Percentiles rank a stretch among this genome's conserved stretches.
Conservation (phyloP, 2,329 filamentous ascomycete genomes). For the Macroventuria anomochaeta region DNA sequence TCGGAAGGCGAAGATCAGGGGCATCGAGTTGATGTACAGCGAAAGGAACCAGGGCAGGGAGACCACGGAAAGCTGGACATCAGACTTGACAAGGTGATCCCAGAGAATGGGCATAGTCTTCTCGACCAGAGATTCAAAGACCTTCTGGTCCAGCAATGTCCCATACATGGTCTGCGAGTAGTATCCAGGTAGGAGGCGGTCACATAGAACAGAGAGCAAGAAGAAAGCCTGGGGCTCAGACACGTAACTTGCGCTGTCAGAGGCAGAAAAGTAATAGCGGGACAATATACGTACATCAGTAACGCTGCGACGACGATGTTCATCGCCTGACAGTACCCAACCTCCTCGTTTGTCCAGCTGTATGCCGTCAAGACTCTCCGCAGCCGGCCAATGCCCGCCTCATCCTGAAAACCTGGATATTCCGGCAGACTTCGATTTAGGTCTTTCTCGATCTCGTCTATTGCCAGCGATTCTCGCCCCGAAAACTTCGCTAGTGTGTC, state of each 20-base stretch:
- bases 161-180: conserved; percentile 99
- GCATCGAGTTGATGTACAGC: conserved; percentile 99
- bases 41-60: conserved; percentile 98
- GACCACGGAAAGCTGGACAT: conserved; percentile 96
- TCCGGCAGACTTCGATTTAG: conserved; percentile 94
- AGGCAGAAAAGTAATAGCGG: conserved; percentile 12
- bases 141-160: conserved; percentile 92
- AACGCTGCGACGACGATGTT: conserved; percentile 99
- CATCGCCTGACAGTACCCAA: conserved; percentile 99
- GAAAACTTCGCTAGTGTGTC: conserved; percentile 85
- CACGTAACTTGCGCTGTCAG: conserved; percentile 72
- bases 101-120: conserved; percentile 98
- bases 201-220: conserved; percentile 87
- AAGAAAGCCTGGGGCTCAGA: conserved; percentile 97
- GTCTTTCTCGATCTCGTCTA: conserved; percentile 99
- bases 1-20: conserved; percentile 93
- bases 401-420: conserved; percentile 95
- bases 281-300: conserved; percentile 69
- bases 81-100: conserved; percentile 96
- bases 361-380: conserved; percentile 93
- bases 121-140: conserved; percentile 97
- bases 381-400: conserved; percentile 90
- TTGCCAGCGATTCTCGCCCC: conserved; percentile 88
- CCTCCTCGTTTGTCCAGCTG: conserved; percentile 94
- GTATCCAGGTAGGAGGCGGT: conserved; percentile 91